Evolutionary conservation across 495 filamentous ascomycete genomes (phyloP).

Genomic region (Aspergillus kassunensis): DNA sequence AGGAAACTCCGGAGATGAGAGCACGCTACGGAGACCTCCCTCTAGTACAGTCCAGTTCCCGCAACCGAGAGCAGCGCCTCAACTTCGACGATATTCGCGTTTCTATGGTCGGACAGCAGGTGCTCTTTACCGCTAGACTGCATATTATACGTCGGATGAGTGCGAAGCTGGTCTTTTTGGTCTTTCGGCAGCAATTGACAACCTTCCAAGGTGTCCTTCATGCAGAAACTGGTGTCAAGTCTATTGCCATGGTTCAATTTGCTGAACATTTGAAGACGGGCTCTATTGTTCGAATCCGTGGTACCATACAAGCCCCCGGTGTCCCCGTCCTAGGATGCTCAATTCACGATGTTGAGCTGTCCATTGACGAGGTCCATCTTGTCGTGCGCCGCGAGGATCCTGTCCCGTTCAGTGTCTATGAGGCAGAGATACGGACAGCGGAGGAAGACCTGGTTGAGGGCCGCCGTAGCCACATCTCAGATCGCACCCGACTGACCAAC

Average conservation of each 20-base stretch:
- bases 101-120: constrained; percentile 59
- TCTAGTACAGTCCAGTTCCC: constrained; percentile 46
- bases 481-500: constrained; percentile 73
- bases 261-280: constrained; percentile 68
- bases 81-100: constrained; percentile 50
- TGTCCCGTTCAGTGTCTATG: constrained; percentile 60
- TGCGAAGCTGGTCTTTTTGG: constrained; percentile 83
- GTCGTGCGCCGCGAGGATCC: constrained; percentile 53
- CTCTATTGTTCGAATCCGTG: constrained; percentile 60
- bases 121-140: constrained; percentile 75
- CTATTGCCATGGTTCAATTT: constrained; percentile 59
- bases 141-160: constrained; percentile 83
- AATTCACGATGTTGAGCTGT: constrained; percentile 53
- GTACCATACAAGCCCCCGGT: constrained; percentile 57
- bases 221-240: constrained; percentile 47
- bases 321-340: constrained; percentile 54
- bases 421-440: constrained; percentile 52
- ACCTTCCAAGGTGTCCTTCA: constrained; percentile 75
- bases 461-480: constrained; percentile 56
- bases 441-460: constrained; percentile 43
- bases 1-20: constrained; percentile 51
- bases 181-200: constrained; percentile 73
- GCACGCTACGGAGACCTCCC: constrained; percentile 57
- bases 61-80: constrained; percentile 38
- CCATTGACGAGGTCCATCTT: constrained; percentile 49